phyloP scores from a whole-genome alignment of 2,329 filamentous ascomycete species.

The Nemania serpens region DNA sequence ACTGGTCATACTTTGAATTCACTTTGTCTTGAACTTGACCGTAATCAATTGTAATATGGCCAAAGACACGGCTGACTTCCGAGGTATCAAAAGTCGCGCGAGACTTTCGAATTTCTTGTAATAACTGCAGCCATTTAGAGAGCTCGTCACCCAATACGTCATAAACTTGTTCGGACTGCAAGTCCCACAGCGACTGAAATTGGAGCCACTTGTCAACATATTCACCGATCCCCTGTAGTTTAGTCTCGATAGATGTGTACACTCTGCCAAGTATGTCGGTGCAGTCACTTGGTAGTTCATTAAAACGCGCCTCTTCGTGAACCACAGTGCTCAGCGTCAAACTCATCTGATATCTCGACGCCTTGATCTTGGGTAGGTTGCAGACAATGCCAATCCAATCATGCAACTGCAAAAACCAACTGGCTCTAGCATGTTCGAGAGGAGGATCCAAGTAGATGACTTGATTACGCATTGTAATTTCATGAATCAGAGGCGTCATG shows the following conservation, averaged over 20 bases:
- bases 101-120: conserved; percentile 97
- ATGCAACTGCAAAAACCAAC: conserved; percentile 91
- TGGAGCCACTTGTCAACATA: conserved; percentile 99
- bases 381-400: conserved; percentile 93
- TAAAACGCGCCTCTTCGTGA: conserved; percentile 74
- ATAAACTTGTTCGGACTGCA: conserved; percentile 94
- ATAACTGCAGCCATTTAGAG: conserved; percentile 87
- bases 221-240: conserved; percentile 74
- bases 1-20: conserved; percentile 98
- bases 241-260: conserved; percentile 82
- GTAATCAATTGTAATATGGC: conserved; percentile 94
- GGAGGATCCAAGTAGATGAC: conserved; percentile 96
- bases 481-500: conserved; percentile 78
- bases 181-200: conserved; percentile 97
- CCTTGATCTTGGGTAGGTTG: conserved; percentile 91
- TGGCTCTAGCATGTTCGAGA: conserved; percentile 86
- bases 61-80: conserved; percentile 89
- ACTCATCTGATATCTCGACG: conserved; percentile 91
- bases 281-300: conserved; percentile 82
- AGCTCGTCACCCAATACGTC: conserved; percentile 89
- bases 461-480: conserved; percentile 97
- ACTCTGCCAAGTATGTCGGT: conserved; percentile 78
- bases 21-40: conserved; percentile 99
- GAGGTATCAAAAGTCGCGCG: conserved; percentile 97
- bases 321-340: conserved; percentile 63